These are phyloP conservation scores for Rubus idaeus DNA, from an alignment of 306 rosid genomes.

Conservation along the genomic window DNA sequence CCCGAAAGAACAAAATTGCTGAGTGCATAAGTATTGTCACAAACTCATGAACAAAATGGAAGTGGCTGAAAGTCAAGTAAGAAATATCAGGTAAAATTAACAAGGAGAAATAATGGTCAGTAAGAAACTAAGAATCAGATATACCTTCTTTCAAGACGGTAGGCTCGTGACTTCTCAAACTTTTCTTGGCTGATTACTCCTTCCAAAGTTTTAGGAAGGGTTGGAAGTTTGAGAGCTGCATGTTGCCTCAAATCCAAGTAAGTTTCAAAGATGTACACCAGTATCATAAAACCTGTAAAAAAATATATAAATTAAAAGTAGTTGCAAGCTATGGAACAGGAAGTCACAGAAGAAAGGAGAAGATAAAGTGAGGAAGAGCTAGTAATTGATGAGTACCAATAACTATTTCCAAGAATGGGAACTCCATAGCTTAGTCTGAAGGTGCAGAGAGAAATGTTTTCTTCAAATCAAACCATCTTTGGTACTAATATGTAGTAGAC, in stretches of 20 bases:
- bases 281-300: conserved; percentile 78
- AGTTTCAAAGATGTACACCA: conserved; percentile 75
- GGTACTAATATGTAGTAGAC: background rate
- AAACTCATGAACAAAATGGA: conserved; percentile 75
- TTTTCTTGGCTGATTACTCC: conserved; percentile 95
- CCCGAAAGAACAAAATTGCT: conserved; percentile 63
- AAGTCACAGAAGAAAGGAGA: background rate
- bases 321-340: background rate
- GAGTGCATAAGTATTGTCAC: conserved; percentile 78
- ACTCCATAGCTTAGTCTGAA: conserved; percentile 55
- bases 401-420: conserved; percentile 93
- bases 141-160: conserved; percentile 91
- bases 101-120: background rate
- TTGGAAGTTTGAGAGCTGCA: conserved; percentile 69
- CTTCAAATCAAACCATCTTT: background rate
- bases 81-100: conserved; percentile 5
- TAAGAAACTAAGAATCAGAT: background rate
- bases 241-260: conserved; percentile 91
- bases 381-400: conserved; percentile 51
- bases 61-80: conserved; percentile 58
- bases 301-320: background rate
- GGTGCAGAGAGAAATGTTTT: conserved; percentile 1
- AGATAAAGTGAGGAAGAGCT: conserved; percentile 3
- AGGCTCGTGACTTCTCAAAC: conserved; percentile 84
- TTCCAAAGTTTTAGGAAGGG: conserved; percentile 80